A percentile compares a stretch with the other conserved stretches of the same genome.
These are phyloP conservation scores for Ambrosia artemisiifolia DNA, from an alignment of 129 eudicot species.

Conservation along the genomic window DNA sequence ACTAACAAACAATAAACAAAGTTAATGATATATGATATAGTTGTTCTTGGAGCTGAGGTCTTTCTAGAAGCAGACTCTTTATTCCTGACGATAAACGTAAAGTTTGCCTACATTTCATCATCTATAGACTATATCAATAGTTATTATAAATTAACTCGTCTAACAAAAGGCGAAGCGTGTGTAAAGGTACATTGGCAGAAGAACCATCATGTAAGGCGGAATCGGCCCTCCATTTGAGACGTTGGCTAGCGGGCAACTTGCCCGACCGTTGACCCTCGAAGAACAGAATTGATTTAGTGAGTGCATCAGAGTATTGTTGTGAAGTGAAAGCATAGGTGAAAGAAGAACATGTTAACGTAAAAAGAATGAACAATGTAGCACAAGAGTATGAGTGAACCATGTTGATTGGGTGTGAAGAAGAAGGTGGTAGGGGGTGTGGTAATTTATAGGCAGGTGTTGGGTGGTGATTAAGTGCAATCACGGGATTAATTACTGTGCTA, in stretches of 20 bases:
- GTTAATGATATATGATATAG: too few relatives aligned
- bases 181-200: slow-evolving; percentile 45
- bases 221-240: slow-evolving; percentile 70
- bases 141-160: too few relatives aligned
- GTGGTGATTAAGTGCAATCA: slow-evolving; percentile 37
- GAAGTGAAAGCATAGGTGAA: slow-evolving; percentile 53
- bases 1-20: too few relatives aligned
- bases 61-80: too few relatives aligned
- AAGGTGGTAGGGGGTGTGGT: not conserved
- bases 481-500: slow-evolving; percentile 56
- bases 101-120: too few relatives aligned
- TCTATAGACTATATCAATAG: too few relatives aligned
- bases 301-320: slow-evolving; percentile 59
- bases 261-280: slow-evolving; percentile 95
- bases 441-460: slow-evolving; percentile 24
- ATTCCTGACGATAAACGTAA: too few relatives aligned
- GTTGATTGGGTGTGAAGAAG: slow-evolving; percentile 14
- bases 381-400: slow-evolving; percentile 23
- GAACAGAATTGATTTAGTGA: slow-evolving; percentile 71
- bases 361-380: slow-evolving; percentile 22
- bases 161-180: not conserved
- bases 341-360: slow-evolving; percentile 22
- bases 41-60: too few relatives aligned
- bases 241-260: slow-evolving; percentile 57
- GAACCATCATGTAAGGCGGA: slow-evolving; percentile 89